Base-by-base conservation (phyloP, 495 filamentous ascomycete species). In the Podospora bellae-mahoneyi region DNA sequence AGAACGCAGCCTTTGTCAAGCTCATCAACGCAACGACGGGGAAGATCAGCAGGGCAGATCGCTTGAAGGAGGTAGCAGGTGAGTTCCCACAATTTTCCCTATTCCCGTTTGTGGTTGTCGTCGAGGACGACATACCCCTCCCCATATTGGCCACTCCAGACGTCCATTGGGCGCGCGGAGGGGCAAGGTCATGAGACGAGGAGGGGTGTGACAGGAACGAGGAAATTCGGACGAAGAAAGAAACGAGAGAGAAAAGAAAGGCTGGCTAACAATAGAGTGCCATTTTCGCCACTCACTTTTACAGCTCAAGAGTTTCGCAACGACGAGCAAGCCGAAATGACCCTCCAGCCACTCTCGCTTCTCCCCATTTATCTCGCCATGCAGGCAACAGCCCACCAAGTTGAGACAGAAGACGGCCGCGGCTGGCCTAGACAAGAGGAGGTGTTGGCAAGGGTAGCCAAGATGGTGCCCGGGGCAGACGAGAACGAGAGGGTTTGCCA, bases 1-100 rank as follows among this genome's bases (percentile, higher is more conserved):
- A 96, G 79, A 93, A 95, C 67, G 92, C 96, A 62, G 92, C 92
- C 65, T 94, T 94, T 75, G 91, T 98, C 72, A 95, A 95, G 79
- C 84, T 96, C 53, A 90, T 98, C 48, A 85, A 87, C 67, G 76
- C 78, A 65, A 78, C 77, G 18, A 72, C 67, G 60, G 74, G 74
- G 62, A 60, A 65, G 20, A 64, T 58, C 62, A 68, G 62, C 60
- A 69, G 55, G 56, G 65, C 67, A 63, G 73, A 75, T 66, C 75
- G 72, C 32, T 69, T 80, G 18, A 71, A 64, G 53, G 39, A 68
- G 67, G 76, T 77, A 57, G 70, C 72, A 19, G 78, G 78, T 80
- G 72, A 74, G 78, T 72, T 64, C 18, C 54, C 10, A 27, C 57
- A 55, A 4, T 54, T 34, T 62, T 53, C 39, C 55, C 48, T 34